Conservation (phyloP, 1,284 basidiomycete species). For the Cerrena zonata region DNA sequence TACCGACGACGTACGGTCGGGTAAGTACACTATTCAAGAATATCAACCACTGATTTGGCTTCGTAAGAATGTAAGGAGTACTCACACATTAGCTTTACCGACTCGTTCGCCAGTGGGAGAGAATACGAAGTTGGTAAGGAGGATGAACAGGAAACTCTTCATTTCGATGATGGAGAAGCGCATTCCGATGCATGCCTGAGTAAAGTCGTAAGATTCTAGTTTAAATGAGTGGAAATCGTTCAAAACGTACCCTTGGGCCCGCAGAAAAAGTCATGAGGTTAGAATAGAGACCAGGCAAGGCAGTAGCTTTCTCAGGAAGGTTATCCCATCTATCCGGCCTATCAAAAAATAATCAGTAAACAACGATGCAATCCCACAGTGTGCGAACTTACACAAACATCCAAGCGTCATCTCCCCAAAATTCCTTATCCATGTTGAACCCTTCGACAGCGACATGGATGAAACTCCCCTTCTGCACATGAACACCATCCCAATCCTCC, state of each 20-base stretch:
- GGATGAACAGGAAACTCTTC: conserved; percentile 66
- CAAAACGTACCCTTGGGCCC: conserved; percentile 60
- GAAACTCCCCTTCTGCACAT: conserved; percentile 60
- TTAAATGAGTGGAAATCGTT: conserved; percentile 1
- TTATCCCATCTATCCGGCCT: conserved; percentile 77
- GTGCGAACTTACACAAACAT: conserved; percentile 45
- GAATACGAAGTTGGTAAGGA: conserved; percentile 65
- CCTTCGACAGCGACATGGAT: conserved; percentile 74
- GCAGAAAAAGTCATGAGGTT: conserved; percentile 72
- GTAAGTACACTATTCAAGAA: conserved; percentile 53
- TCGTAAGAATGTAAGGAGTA: too few species aligned
- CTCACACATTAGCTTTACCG: conserved; percentile 67
- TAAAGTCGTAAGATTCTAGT: background rate
- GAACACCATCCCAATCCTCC: conserved; percentile 38
- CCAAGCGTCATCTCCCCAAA: conserved; percentile 77
- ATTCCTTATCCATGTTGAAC: conserved; percentile 65
- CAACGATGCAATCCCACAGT: background rate
- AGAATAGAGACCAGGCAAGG: conserved; percentile 63
- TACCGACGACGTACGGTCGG: conserved; percentile 59
- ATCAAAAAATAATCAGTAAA: conserved; percentile 2
- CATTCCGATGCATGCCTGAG: conserved; percentile 72
- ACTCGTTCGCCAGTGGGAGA: conserved; percentile 49
- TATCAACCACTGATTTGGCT: conserved; percentile 7
- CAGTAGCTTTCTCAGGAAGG: conserved; percentile 55
- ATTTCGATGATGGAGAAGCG: conserved; percentile 76